Evolutionary conservation across 1,284 basidiomycete species (phyloP).

Genomic region (Apiotrichum sp.): DNA sequence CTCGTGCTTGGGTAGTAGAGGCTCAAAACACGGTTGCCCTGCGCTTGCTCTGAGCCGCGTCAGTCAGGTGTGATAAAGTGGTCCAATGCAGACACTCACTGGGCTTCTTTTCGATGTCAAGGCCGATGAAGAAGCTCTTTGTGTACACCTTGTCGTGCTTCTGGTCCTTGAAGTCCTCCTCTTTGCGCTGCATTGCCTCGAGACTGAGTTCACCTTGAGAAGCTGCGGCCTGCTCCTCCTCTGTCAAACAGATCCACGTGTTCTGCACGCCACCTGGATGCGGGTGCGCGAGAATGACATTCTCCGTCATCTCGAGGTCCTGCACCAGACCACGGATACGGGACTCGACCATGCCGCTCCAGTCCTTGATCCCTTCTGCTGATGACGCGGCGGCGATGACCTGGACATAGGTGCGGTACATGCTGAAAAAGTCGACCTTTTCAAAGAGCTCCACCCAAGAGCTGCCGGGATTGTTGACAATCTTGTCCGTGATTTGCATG

Average conservation of each 20-base stretch:
- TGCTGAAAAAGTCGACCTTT: slow-evolving; percentile 94
- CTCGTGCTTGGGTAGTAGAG: slow-evolving; percentile 95
- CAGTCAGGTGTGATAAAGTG: slow-evolving; percentile 3
- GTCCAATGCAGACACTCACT: slow-evolving; percentile 52
- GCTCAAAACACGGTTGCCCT: slow-evolving; percentile 65
- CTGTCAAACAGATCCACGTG: slow-evolving; percentile 71
- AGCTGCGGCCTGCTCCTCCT: slow-evolving; percentile 81
- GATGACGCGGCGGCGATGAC: slow-evolving; percentile 85
- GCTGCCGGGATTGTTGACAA: slow-evolving; percentile 61
- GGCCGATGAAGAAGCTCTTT: slow-evolving; percentile 94
- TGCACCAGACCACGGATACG: slow-evolving; percentile 91
- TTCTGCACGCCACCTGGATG: slow-evolving; percentile 92
- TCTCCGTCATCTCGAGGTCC: slow-evolving; percentile 93
- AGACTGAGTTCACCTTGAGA: slow-evolving; percentile 78
- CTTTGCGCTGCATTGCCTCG: slow-evolving; percentile 64
- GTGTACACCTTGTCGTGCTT: slow-evolving; percentile 78
- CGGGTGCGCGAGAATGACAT: slow-evolving; percentile 86
- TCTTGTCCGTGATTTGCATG: slow-evolving; percentile 85
- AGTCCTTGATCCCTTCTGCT: slow-evolving; percentile 84
- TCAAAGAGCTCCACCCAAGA: slow-evolving; percentile 87
- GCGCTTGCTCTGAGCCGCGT: slow-evolving; percentile 33
- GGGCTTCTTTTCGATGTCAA: slow-evolving; percentile 85
- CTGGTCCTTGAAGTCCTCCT: slow-evolving; percentile 71
- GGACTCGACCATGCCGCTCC: slow-evolving; percentile 97
- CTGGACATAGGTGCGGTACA: slow-evolving; percentile 97